Evolutionary conservation across 257 asterid genomes (phyloP), one percentile per base, ranked within the genome.

Genomic region (Nemophila menziesii): DNA sequence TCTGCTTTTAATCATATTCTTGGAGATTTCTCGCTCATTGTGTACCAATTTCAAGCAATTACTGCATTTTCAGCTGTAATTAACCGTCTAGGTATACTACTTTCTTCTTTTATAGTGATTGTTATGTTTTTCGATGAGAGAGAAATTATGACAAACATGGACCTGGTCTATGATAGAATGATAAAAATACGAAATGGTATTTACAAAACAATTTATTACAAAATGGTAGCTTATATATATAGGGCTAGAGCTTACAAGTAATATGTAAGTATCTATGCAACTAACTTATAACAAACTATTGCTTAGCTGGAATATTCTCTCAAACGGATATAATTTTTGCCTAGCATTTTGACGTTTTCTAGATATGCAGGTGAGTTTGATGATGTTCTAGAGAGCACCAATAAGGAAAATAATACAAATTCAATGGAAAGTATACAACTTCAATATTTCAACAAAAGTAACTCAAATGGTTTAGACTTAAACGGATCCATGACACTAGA

Each of bases 51-150:
- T 68, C 96, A 86, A 71, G 80, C 96, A 37, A 65, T 86, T 70
- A 86, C 93, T 65, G 96, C 96, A 57, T 86, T 86, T 72, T 82
- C 96, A 61, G 96, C 93, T 49, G 71, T 82, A 69, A 77, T 86
- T 36, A 83, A 82, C 54, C 80, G 96, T 56, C 63, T 86, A 62
- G 94, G 96, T 86, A 70, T 18, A 16, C 22, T 44, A 13, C 51
- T 52, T 58, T 49, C 23, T 56, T 38, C 43, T 51, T 59, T 10
- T 14, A 43, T 38, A 20, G 23, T 7, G 36, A 13, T 7, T 29
- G 12, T 29, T 7, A 13, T 7, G 36, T n/a, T n/a, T n/a, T n/a
- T 3, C 7, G 8, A 29, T 29, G 3, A 13, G 36, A 13, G 12
- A 29, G 9, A 29, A 3, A 29, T 1, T 2, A 2, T 2, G 12